Percentiles rank a stretch among this genome's conserved stretches.
These are phyloP conservation scores for Torulaspora pretoriensis DNA, from an alignment of 1,139 yeast genomes.

Conservation along the genomic window DNA sequence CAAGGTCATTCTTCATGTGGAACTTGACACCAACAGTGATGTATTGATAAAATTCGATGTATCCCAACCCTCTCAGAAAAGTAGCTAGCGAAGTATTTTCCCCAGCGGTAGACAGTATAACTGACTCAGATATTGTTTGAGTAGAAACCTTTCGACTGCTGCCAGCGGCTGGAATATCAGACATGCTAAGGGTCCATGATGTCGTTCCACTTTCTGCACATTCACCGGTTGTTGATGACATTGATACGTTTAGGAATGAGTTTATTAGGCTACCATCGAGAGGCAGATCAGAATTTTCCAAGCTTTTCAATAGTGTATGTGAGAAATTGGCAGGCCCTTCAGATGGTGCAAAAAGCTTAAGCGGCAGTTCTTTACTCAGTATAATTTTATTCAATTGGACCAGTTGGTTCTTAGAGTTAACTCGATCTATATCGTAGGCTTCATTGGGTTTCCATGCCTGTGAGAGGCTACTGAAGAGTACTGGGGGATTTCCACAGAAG, in stretches of 20 bases:
- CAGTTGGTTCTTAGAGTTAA: conserved; percentile 32
- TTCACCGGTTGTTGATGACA: background rate
- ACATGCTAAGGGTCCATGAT: conserved; percentile 62
- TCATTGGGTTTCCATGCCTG: conserved; percentile 37
- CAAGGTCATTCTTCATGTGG: conserved; percentile 62
- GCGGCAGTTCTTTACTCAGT: conserved; percentile 26
- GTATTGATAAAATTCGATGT: conserved; percentile 57
- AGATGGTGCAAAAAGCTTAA: conserved; percentile 10
- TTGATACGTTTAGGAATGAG: conserved; percentile 3
- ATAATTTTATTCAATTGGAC: conserved; percentile 34
- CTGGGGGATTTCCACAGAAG: conserved; percentile 38
- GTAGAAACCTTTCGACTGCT: conserved; percentile 54
- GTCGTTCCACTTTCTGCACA: conserved; percentile 11
- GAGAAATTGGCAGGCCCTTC: conserved; percentile 8
- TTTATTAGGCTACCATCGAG: conserved; percentile 8
- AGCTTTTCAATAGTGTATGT: conserved; percentile 13
- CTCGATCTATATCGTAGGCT: conserved; percentile 27
- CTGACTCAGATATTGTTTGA: conserved; percentile 69
- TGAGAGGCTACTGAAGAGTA: conserved; percentile 30
- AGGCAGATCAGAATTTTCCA: conserved; percentile 13
- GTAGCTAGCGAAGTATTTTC: conserved; percentile 35
- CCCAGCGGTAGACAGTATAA: conserved; percentile 40
- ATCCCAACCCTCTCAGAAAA: conserved; percentile 67
- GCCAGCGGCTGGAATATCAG: conserved; percentile 88
- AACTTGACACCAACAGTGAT: conserved; percentile 39